Base-by-base conservation (phyloP, 805 yeast genomes). In the Yarrowia alimentaria region DNA sequence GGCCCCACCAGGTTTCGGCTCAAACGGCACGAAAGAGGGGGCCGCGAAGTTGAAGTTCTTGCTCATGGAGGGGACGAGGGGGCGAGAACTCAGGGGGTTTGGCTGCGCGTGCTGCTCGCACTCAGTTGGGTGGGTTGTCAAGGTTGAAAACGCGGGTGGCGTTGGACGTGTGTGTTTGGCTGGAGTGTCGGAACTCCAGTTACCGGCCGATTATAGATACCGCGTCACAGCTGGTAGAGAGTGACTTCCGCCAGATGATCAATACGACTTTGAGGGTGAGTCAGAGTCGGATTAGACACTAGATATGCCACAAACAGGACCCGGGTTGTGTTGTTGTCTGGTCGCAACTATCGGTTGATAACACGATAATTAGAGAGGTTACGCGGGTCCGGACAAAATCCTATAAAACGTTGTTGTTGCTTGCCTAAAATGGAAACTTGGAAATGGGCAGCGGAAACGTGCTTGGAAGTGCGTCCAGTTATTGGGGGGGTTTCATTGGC, bases 281-380 rank as follows among this genome's bases (percentile, higher is more conserved):
- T 28, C 47, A 40, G 33, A 28, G 47, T 16, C 47, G 47, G 13
- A 40, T 40, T 40, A 26, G 47, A 40, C 47, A 40, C 47, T 40
- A 28, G 19, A 40, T 40, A 40, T 40, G 47, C 47, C 47, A 40
- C 47, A 40, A 40, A 40, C 47, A 40, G 33, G 43, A 29, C 28
- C 47, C 47, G 47, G 47, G 25, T 18, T 18, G 25, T 29, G 33
- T 26, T 24, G 33, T 19, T 19, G 47, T 24, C 43, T 24, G 47
- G 47, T 40, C 47, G 47, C 47, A 40, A 40, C 47, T 40, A 40
- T 40, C 47, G 47, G 47, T 40, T 40, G 47, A 40, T 40, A 40
- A 40, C 47, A 40, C 47, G 47, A 40, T 40, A 40, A 40, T 40
- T 40, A 11, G 18, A 40, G 47, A 40, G 33, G 47, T 40, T 40